phyloP scores from a whole-genome alignment of 495 filamentous ascomycete species.

The Hypoxylon crocopeplum region DNA sequence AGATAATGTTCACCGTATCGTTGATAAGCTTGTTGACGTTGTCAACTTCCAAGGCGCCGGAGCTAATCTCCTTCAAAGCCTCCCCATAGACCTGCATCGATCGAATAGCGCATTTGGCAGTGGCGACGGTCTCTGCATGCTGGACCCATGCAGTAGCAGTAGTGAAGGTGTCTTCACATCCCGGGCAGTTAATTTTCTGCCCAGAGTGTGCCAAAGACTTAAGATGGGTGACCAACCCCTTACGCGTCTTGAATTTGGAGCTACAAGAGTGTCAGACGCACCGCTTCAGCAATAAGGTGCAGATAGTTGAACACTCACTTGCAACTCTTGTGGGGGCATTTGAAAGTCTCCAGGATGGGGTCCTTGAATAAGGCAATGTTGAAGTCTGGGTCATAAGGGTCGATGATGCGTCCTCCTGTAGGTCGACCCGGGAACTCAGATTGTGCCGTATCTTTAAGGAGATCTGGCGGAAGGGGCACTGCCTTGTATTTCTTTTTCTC shows the following conservation, averaged over 20 bases:
- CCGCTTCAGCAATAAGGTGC: too few relatives aligned
- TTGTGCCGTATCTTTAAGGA: too few relatives aligned
- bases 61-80: slow-evolving; percentile 32
- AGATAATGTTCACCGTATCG: slow-evolving; percentile 34
- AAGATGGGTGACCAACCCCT: slow-evolving; percentile 42
- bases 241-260: slow-evolving; percentile 33
- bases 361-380: slow-evolving; percentile 38
- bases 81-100: slow-evolving; percentile 16
- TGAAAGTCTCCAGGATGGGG: slow-evolving; percentile 39
- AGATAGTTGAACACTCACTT: slow-evolving; percentile 36
- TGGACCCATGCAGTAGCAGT: slow-evolving; percentile 38
- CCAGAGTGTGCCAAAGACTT: slow-evolving; percentile 39
- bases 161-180: slow-evolving; percentile 41
- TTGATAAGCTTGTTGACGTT: slow-evolving; percentile 29
- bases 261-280: slow-evolving; percentile 28
- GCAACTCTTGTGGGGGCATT: slow-evolving; percentile 51
- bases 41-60: slow-evolving; percentile 37
- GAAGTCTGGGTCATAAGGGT: slow-evolving; percentile 44
- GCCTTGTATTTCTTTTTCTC: too few relatives aligned
- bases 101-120: slow-evolving; percentile 31
- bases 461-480: too few relatives aligned
- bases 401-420: slow-evolving; percentile 20
- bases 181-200: slow-evolving; percentile 40
- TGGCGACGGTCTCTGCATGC: slow-evolving; percentile 42
- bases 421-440: background rate